Base-by-base conservation (phyloP, 495 filamentous ascomycete genomes). In the Podospora pseudoanserina region DNA sequence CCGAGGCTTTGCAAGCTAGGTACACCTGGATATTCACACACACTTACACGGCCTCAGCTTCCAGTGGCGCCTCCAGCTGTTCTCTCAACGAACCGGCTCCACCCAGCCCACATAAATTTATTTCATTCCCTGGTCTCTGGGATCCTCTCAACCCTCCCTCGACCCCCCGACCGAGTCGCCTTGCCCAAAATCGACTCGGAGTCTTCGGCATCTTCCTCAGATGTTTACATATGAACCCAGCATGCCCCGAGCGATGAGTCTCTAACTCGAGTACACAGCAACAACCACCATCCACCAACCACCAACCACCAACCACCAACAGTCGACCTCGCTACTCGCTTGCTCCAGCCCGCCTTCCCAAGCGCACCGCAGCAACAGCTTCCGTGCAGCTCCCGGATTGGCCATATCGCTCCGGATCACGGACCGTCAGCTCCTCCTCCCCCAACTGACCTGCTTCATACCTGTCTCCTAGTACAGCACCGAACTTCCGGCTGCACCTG, bases 41-140 rank as follows among this genome's bases (percentile, higher is more conserved):
- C 18, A 63, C n/a, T 32, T 32, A 32, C 61, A 63, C 30, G 34
- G 27, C 61, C 63, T 65, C 23, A 65, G 23, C 18, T 59, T 53
- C 67, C n/a, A 71, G 30, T 67, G 60, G 32, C 32, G 55, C 2
- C n/a, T 58, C 55, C 55, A 19, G 23, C 23, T 58, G n/a, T 58
- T 20, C 23, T 58, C n/a, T 20, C 23, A 58, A 58, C n/a, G 3
- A 58, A 20, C 55, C 6, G 55, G 75, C 77, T 77, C 77, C 75
- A 77, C 75, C 74, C 75, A 77, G 65, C 72, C 75, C 75, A 76
- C 76, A 73, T 73, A 71, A 70, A 73, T 73, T 71, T 69, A 71
- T 66, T 70, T 73, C 58, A 65, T 74, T 77, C 67, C 67, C 61
- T 66, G 32, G 58, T 59, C 65, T 64, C 30, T 55, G 23, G 26